phyloP scores from a whole-genome alignment of 1,284 basidiomycete genomes.

The Heterobasidion irregulare region DNA sequence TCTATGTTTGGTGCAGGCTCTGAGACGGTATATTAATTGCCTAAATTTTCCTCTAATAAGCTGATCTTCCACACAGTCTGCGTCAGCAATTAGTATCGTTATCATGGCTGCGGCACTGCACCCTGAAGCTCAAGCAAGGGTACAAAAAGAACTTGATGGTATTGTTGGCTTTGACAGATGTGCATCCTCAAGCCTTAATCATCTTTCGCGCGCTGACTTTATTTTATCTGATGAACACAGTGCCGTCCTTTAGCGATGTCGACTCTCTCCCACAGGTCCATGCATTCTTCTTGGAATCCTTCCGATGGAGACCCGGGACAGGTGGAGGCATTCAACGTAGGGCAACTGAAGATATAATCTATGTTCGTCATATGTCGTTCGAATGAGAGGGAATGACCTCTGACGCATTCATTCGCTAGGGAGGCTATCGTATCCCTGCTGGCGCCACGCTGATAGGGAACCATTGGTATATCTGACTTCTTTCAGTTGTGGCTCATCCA shows the following conservation, averaged over 20 bases:
- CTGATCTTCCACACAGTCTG: slow-evolving; percentile 24
- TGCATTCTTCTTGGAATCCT: slow-evolving; percentile 54
- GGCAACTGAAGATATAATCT: slow-evolving; percentile 50
- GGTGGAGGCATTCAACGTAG: slow-evolving; percentile 41
- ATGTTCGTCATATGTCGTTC: slow-evolving; percentile 28
- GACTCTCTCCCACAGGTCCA: slow-evolving; percentile 42
- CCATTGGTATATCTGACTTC: slow-evolving; percentile 34
- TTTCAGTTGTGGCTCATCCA: not conserved
- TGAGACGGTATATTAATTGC: slow-evolving; percentile 33
- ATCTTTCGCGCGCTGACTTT: no score
- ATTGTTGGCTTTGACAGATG: slow-evolving; percentile 46
- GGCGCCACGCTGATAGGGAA: slow-evolving; percentile 51
- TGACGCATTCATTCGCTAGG: slow-evolving; percentile 20
- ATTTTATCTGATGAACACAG: slow-evolving; percentile 15
- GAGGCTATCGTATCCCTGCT: slow-evolving; percentile 47
- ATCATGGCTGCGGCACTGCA: slow-evolving; percentile 58
- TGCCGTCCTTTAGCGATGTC: slow-evolving; percentile 44
- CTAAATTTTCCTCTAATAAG: no score
- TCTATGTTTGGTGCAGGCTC: slow-evolving; percentile 58
- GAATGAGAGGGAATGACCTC: not conserved
- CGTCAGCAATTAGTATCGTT: slow-evolving; percentile 44
- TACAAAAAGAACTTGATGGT: slow-evolving; percentile 53
- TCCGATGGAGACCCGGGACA: slow-evolving; percentile 56
- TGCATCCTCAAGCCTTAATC: slow-evolving; percentile 15
- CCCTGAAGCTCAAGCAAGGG: slow-evolving; percentile 43